A percentile compares a stretch with the other conserved stretches of the same genome.
phyloP scores from a whole-genome alignment of 352 stramenopile genomes.

The Aphanomyces stellatus region DNA sequence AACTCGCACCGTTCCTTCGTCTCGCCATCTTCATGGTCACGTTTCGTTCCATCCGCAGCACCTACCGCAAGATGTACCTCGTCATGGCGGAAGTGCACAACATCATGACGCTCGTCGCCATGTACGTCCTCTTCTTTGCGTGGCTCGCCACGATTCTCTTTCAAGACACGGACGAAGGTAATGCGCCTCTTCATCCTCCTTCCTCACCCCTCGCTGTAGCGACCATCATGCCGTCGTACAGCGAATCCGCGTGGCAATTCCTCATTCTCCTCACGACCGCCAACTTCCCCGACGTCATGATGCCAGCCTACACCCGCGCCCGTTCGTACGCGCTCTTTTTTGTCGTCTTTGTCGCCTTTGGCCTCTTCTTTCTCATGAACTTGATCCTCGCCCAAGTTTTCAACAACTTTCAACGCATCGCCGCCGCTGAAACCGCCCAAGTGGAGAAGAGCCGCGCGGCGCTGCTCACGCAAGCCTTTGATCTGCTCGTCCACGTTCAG shows the following conservation, averaged over 20 bases:
- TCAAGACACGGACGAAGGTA: conserved; percentile 44
- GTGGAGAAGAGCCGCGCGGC: conserved; percentile 25
- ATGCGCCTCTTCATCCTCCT: conserved; percentile 25
- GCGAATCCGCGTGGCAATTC: conserved; percentile 44
- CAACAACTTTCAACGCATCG: conserved; percentile 39
- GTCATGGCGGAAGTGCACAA: conserved; percentile 18
- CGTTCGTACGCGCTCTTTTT: conserved; percentile 53
- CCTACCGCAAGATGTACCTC: conserved; percentile 11
- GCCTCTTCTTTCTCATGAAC: conserved; percentile 74
- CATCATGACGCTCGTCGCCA: conserved; percentile 22
- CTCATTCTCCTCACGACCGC: conserved; percentile 66
- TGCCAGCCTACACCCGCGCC: conserved; percentile 45
- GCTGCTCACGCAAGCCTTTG: conserved; percentile 37
- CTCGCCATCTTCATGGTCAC: conserved; percentile 16
- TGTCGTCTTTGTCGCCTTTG: conserved; percentile 54
- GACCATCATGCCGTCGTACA: conserved; percentile 42
- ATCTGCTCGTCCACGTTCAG: conserved; percentile 15
- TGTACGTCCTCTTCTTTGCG: conserved; percentile 47
- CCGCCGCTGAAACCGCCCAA: conserved; percentile 27
- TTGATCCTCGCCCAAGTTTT: conserved; percentile 67
- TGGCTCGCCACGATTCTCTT: conserved; percentile 60
- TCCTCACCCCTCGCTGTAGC: conserved; percentile 28
- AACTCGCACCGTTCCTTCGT: not conserved
- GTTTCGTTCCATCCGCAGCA: conserved; percentile 1
- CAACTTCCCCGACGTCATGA: conserved; percentile 81